Base-by-base conservation (phyloP, 768 basidiomycete species). In the Clathrus columnatus region DNA sequence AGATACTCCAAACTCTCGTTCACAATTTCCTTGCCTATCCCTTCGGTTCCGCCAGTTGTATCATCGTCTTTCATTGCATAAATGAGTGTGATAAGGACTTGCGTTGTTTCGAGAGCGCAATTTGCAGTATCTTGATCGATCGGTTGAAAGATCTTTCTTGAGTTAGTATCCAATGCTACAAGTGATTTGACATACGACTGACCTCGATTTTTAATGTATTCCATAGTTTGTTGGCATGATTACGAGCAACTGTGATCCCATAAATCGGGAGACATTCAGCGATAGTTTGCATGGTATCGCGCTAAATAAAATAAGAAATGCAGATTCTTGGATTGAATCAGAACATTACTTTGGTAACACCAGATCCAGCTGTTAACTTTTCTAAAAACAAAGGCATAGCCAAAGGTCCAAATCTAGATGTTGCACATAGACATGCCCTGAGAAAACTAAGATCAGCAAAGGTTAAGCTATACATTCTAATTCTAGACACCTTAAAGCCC, bases 61-160 rank as follows among this genome's bases (percentile, higher is more conserved):
- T 76, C 73, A 16, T 70, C 71, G 14, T 57, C 60, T 0, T 28
- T 18, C 0, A 60, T 55, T 2, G 76, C 68, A 65, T 88, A 86
- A 8, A 96, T 80, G 0, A 87, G 87, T 50, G 74, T 70, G 43
- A 95, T 75, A n/a, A 99, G 77, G 5, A 76, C 73, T 61, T 85
- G 83, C 1, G 84, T 75, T 0, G 91, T 75, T 27, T 76, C 75
- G 26, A 96, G 71, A 1, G 94, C 90, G 50, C 81, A 78, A 30
- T 75, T 73, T 64, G 95, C 91, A 6, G 87, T 89, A 28, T 78
- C 69, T 5, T 70, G 50, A 65, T 98, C 94, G 1, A 83, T 85
- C 0, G 95, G 90, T 75, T 97, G 92, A 68, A 97, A 89, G 30
- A 98, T 87, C 92, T 98, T 60, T n/a, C n/a, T n/a, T n/a, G n/a